Evolutionary conservation across 73 alveolate genomes (phyloP).

Genomic region (Durusdinium trenchii): DNA sequence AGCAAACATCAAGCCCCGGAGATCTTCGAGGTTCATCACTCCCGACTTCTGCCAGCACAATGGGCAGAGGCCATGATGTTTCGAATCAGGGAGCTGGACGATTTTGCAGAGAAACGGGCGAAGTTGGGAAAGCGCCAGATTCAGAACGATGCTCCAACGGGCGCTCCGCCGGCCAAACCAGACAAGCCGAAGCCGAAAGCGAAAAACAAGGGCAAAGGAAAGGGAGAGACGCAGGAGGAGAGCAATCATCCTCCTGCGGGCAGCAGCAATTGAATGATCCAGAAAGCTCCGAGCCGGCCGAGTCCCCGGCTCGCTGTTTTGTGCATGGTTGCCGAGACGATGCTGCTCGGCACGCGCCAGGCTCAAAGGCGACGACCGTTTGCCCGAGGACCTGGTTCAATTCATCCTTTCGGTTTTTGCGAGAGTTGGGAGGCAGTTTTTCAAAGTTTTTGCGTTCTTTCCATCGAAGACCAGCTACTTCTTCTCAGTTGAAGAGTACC

Average conservation of each 20-base stretch:
- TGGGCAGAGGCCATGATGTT: neutral
- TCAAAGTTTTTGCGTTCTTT: neutral
- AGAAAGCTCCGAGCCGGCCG: too few relatives aligned
- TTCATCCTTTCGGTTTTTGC: neutral
- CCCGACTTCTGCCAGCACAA: neutral
- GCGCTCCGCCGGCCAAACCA: neutral
- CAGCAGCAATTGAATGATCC: too few relatives aligned
- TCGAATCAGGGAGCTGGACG: conserved; percentile 23
- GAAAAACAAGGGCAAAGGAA: neutral
- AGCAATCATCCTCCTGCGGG: neutral
- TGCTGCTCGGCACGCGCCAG: too few relatives aligned
- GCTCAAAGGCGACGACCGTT: neutral
- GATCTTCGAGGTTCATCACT: neutral
- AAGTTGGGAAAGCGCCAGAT: neutral
- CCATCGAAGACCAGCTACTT: neutral
- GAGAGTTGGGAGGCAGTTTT: neutral
- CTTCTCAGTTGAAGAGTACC: neutral
- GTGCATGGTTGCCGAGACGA: too few relatives aligned
- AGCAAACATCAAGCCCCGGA: neutral
- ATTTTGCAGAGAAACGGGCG: neutral
- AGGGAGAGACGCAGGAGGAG: neutral
- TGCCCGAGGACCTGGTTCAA: neutral
- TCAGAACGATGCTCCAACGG: too few relatives aligned
- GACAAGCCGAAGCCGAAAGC: neutral
- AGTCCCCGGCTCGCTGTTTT: too few relatives aligned